Percentiles rank a stretch among this genome's conserved stretches.
Evolutionary conservation across 2,329 filamentous ascomycete genomes (phyloP).

Genomic region (Colletotrichum sp.): DNA sequence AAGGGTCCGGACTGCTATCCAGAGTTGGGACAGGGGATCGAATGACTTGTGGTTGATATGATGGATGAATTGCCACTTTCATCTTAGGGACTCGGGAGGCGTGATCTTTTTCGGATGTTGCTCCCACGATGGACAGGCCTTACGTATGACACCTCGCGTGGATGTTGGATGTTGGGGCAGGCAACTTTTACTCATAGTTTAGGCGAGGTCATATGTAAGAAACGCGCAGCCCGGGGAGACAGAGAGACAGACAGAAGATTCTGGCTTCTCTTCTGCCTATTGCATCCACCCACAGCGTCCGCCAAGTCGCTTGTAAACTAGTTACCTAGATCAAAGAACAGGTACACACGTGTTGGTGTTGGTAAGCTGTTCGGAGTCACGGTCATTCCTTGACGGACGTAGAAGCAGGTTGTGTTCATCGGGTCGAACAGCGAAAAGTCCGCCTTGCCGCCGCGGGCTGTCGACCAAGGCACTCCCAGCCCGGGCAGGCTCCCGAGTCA

Average conservation of each 20-base stretch:
- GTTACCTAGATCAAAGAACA: not conserved
- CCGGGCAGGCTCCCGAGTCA: not conserved
- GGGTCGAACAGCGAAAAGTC: not conserved
- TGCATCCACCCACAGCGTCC: not conserved
- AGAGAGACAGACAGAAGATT: not conserved
- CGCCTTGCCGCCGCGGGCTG: conserved; percentile 6
- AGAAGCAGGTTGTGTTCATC: not conserved
- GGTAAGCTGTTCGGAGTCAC: not conserved
- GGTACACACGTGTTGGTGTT: not conserved
- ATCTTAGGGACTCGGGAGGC: not conserved
- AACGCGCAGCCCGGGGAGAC: not conserved
- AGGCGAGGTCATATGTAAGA: not conserved
- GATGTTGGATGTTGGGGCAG: conserved; percentile 12
- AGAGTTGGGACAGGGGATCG: not conserved
- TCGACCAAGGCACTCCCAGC: conserved; percentile 4
- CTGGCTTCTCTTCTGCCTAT: not conserved
- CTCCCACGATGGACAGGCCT: conserved; percentile 2
- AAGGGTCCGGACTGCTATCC: not conserved
- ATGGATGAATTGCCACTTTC: conserved; percentile 8
- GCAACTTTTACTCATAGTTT: conserved; percentile 2
- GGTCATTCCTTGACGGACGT: not conserved
- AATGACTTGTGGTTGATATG: not conserved
- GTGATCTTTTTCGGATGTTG: conserved; percentile 8
- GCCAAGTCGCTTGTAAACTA: not conserved
- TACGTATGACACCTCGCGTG: conserved; percentile 17